Evolutionary conservation across 257 asterid genomes (phyloP), one percentile per base, ranked within the genome.

Genomic region (Catharanthus roseus): DNA sequence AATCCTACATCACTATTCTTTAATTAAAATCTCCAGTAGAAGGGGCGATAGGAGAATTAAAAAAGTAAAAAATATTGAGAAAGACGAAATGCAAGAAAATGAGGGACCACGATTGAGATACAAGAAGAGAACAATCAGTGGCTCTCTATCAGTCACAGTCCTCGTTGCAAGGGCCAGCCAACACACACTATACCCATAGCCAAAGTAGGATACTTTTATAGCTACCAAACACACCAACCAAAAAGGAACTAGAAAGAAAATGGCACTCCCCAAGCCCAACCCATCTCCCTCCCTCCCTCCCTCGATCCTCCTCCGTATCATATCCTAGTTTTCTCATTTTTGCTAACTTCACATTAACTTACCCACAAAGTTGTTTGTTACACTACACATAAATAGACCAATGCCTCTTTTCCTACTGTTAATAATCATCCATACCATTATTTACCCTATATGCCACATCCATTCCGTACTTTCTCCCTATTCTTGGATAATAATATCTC

Each of bases 201-300:
- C 53, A 47, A 72, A 38, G 61, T 62, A 64, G 70, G 16, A 21
- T 10, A 3, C 29, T 42, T 18, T 42, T 4, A 8, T 34, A 34
- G 49, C 60, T 61, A 56, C 73, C 73, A 47, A 60, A 68, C 78
- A 10, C 24, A 60, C 53, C 74, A 4, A 68, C 71, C 70, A 44
- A 58, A 75, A 47, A 15, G 62, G 71, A 49, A 69, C 65, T 62
- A 65, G 51, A 68, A 45, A 38, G 8, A 36, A 47, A 49, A 49
- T 55, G 38, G 18, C 4, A 55, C 3, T 31, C 31, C n/a, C n/a
- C n/a, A n/a, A n/a, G n/a, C n/a, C n/a, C n/a, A n/a, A n/a, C n/a
- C n/a, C n/a, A n/a, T n/a, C n/a, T n/a, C n/a, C n/a, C n/a, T n/a
- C n/a, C n/a, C n/a, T n/a, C n/a, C n/a, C n/a, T n/a, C n/a, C n/a